Percentiles rank a stretch among this genome's conserved stretches.
phyloP scores from a whole-genome alignment of 1,284 basidiomycete genomes.

The Cutaneotrichosporon sp. region DNA sequence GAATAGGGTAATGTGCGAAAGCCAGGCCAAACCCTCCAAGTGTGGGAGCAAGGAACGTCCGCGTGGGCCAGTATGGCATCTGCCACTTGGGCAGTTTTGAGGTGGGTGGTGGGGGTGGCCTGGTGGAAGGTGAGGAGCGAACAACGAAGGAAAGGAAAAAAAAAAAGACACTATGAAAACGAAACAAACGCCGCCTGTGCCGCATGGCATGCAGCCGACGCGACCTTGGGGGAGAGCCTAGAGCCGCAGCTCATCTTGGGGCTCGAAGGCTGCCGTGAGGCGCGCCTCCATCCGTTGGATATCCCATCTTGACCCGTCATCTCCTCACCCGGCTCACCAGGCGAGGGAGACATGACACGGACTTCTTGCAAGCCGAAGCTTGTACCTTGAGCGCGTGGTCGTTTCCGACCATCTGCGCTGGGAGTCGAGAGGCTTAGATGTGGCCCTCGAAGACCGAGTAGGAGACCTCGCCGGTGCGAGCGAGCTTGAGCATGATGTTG shows the following conservation, averaged over 20 bases:
- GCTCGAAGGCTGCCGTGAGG: conserved; percentile 3
- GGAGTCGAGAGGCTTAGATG: conserved; percentile 20
- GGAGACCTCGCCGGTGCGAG: conserved; percentile 39
- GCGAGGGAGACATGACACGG: neutral
- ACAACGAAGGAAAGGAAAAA: neutral
- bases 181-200: neutral
- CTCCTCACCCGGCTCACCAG: neutral
- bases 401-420: neutral
- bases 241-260: neutral
- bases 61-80: too few species aligned
- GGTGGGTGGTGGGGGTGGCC: neutral
- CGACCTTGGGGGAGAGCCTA: neutral
- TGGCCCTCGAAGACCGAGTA: too few species aligned
- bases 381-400: neutral
- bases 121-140: neutral
- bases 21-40: neutral
- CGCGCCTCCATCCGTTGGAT: conserved; percentile 3
- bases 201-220: neutral
- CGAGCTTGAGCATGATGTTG: conserved; percentile 29
- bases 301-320: neutral
- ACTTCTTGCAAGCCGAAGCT: conserved; percentile 1
- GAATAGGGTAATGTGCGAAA: neutral
- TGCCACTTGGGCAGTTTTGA: too few species aligned
- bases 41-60: neutral
- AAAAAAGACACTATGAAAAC: neutral